A percentile compares a stretch with the other conserved stretches of the same genome.
Evolutionary conservation across 2,329 filamentous ascomycete genomes (phyloP).

Genomic region (Monosporascus cannonballus): DNA sequence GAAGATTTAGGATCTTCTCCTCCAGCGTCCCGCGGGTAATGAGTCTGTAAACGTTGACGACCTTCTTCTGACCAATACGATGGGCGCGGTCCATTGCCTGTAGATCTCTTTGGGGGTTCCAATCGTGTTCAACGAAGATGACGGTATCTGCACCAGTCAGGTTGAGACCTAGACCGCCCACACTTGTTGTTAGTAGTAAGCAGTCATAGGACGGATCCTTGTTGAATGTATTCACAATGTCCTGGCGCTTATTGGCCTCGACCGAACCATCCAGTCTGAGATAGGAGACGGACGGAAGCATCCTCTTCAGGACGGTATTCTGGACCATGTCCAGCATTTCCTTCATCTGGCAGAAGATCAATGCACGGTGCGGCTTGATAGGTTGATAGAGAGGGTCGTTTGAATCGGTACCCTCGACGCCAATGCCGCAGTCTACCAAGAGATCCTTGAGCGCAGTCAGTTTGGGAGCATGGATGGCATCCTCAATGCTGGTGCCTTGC

Average conservation of each 20-base stretch:
- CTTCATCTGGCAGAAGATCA: constrained; percentile 99
- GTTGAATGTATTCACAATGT: constrained; percentile 99
- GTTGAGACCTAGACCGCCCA: constrained; percentile 91
- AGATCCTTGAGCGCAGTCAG: constrained; percentile 84
- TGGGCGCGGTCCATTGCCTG: constrained; percentile 99
- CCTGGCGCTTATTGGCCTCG: constrained; percentile 87
- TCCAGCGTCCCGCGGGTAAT: constrained; percentile 94
- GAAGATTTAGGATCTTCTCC: constrained; percentile 96
- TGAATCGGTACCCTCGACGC: constrained; percentile 59
- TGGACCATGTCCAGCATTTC: constrained; percentile 99
- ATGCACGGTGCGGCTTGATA: constrained; percentile 89
- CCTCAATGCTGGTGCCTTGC: constrained; percentile 76
- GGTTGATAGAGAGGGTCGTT: constrained; percentile 64
- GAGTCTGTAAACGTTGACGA: constrained; percentile 96
- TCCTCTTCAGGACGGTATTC: constrained; percentile 79
- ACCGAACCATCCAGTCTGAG: constrained; percentile 91
- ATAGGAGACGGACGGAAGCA: constrained; percentile 89
- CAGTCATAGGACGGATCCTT: constrained; percentile 95
- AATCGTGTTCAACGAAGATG: constrained; percentile 99
- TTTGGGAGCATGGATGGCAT: constrained; percentile 86
- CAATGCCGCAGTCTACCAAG: constrained; percentile 97
- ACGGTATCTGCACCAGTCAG: constrained; percentile 96
- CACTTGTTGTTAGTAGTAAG: constrained; percentile 85
- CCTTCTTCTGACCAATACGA: constrained; percentile 98
- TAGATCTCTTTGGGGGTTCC: constrained; percentile 98